Base-by-base conservation (phyloP, 208 protist genomes). In the Leishmania arabica region DNA sequence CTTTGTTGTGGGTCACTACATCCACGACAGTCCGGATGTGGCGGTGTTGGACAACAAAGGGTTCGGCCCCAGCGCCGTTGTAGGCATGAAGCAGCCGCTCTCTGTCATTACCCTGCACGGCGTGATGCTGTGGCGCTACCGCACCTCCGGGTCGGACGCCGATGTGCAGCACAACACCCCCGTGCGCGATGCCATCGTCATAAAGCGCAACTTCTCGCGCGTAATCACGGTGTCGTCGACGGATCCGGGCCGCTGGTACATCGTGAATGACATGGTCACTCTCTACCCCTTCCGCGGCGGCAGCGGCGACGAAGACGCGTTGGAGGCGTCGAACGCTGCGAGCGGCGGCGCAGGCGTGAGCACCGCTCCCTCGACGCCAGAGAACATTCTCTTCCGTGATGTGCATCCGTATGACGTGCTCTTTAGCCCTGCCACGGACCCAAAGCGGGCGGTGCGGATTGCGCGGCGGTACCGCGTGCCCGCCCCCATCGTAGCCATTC, bases 231-330 rank as follows among this genome's bases (percentile, higher is more conserved):
- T 97, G 5, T 40, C 77, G 8, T 84, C 86, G 51, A 78, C 76
- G 13, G 91, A 91, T 8, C 81, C 87, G 76, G 91, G 89, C 21
- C 87, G 87, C 53, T 97, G 91, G 93, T 84, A 90, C 4, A 78
- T 97, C 6, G 82, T 89, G 56, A 97, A 97, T 74, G 95, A 97
- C 84, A 93, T 94, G 87, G 81, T 97, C 13, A 89, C 91, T 24
- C 84, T 97, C 42, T 91, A 90, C 77, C 92, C 92, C 8, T 93
- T 92, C 51, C 51, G 77, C 15, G 87, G 88, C n/a, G 66, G 76
- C 21, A 80, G 62, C 54, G 56, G 75, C 17, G 75, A 82, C 24
- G 77, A 77, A 4, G 66, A 62, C n/a, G 77, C 51, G 17, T 21
- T 31, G 40, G 58, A 15, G 8, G 42, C 69, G 24, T 13, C 24